Percentiles rank a stretch among this genome's conserved stretches.
Evolutionary conservation across 192 early-diverging fungal species (phyloP).

Genomic region (Rhizophagus sp.): DNA sequence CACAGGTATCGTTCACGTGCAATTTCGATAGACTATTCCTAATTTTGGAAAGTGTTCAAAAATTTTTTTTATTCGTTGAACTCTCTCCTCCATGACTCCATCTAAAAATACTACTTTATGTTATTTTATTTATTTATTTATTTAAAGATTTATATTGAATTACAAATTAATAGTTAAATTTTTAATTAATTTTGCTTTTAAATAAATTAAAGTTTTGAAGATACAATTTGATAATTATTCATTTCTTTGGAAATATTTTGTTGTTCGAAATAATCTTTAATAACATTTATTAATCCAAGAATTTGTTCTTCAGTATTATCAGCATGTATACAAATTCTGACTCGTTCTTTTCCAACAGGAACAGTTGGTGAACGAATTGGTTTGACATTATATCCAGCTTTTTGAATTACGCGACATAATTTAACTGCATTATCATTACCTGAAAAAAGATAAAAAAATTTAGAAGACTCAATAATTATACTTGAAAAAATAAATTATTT

Average conservation of each 20-base stretch:
- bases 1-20: no score
- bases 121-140: no score
- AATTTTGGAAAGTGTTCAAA: no score
- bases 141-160: no score
- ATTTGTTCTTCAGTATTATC: constrained; percentile 72
- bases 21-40: no score
- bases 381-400: constrained; percentile 65
- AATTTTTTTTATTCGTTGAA: no score
- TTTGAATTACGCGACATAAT: constrained; percentile 39
- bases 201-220: background rate
- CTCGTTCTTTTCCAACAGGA: constrained; percentile 71
- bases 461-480: background rate
- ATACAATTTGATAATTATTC: background rate
- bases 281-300: constrained; percentile 1
- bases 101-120: no score
- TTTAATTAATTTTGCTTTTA: no score
- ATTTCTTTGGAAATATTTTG: background rate
- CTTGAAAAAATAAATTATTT: background rate
- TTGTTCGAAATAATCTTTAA: constrained; percentile 24
- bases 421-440: constrained; percentile 52
- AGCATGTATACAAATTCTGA: constrained; percentile 84
- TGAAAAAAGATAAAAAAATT: constrained; percentile 10
- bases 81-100: no score
- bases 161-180: no score
- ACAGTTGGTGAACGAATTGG: constrained; percentile 83